Conservation (phyloP, 2,329 filamentous ascomycete genomes). For the Hypoxylon rubiginosum region DNA sequence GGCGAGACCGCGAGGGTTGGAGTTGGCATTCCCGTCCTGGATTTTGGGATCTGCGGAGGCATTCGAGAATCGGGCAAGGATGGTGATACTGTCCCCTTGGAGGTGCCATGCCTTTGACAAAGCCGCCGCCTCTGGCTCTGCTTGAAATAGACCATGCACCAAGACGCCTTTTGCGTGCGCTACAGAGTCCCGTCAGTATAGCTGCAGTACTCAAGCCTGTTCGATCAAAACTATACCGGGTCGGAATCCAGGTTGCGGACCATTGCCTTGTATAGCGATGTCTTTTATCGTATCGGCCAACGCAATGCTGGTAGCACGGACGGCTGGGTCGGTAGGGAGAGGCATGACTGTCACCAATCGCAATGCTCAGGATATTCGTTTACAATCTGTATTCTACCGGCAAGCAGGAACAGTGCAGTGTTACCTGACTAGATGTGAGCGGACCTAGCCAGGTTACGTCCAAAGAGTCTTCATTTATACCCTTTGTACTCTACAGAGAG, state of each 20-base stretch:
- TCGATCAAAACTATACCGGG: constrained; percentile 14
- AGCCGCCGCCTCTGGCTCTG: constrained; percentile 3
- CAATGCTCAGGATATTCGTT: neutral
- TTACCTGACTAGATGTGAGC: neutral
- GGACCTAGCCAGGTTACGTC: neutral
- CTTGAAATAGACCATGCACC: constrained; percentile 21
- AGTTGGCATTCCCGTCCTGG: constrained; percentile 20
- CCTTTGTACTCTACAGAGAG: neutral
- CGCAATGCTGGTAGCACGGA: constrained; percentile 16
- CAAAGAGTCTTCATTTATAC: constrained; percentile 9
- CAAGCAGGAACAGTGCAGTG: neutral
- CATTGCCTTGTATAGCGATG: constrained; percentile 8
- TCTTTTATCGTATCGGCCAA: constrained; percentile 18
- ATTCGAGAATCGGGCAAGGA: constrained; percentile 32
- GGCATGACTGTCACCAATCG: constrained; percentile 16
- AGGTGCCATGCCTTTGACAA: neutral
- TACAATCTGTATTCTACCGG: neutral
- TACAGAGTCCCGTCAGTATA: constrained; percentile 13
- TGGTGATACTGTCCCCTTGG: neutral
- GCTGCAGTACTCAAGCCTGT: neutral
- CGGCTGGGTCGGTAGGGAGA: constrained; percentile 25
- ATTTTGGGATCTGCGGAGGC: constrained; percentile 19
- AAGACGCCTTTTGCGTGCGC: constrained; percentile 32
- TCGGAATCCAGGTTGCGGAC: constrained; percentile 28
- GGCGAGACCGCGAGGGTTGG: constrained; percentile 29